Base-by-base conservation (phyloP, 2,329 filamentous ascomycete species). In the Westerdykella sp. region DNA sequence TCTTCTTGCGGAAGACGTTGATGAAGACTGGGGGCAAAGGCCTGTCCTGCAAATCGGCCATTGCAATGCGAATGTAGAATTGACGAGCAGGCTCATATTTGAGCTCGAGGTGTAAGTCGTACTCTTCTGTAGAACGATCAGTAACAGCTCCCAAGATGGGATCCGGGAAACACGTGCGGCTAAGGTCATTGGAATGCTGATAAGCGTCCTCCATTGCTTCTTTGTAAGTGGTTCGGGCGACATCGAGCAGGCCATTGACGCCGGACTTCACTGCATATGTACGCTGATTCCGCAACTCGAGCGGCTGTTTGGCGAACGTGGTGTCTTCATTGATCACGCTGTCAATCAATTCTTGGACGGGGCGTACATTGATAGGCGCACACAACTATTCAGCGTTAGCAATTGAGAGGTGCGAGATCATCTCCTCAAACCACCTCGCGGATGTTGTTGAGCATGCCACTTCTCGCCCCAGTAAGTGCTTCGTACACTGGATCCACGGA, bases 261-360 rank as follows among this genome's bases (percentile, higher is more conserved):
- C 87, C 87, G 37, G 87, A 81, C 77, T 85, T 93, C 25, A 97
- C 84, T 16, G 91, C 91, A 69, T 94, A 96, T 1, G 85, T 87
- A 49, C 91, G 77, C 61, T 97, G 91, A 48, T 96, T 95, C 12
- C 90, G 79, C 44, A 95, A 73, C 48, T 96, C 91, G 4, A 97
- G 74, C 0, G 93, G 84, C 16, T 83, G 80, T 37, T 77, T 86
- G 45, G 87, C 84, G 53, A 85, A 94, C 0, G 76, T 78, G 0
- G 89, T 86, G 60, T 95, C 86, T 7, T 85, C 78, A 50, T 97
- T 93, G 53, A 98, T 83, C 0, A 79, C 79, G 12, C 73, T 69
- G 36, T 78, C 70, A 40, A 98, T 89, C 1, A 85, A 67, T 2
- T 76, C 69, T 36, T 83, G 71, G 3, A 91, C 76, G 1, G 75